Evolutionary conservation across 2,329 filamentous ascomycete genomes (phyloP).

Genomic region (Fusarium pininemorale): DNA sequence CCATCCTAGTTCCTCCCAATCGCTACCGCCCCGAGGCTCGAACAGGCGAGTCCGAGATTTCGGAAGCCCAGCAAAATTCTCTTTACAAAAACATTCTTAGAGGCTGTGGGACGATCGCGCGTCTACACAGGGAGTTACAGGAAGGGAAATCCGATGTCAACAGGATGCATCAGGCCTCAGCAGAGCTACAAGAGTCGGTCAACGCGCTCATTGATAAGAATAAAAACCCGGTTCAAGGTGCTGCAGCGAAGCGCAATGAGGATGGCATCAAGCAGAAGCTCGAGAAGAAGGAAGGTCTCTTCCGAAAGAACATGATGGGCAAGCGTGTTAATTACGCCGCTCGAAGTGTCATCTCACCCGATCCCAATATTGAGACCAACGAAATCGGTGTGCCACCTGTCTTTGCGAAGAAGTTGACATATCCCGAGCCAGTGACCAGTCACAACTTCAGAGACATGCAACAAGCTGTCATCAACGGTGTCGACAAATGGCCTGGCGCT

Average conservation of each 20-base stretch:
- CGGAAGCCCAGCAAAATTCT: conserved; percentile 88
- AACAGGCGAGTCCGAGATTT: conserved; percentile 81
- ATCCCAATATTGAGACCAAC: conserved; percentile 98
- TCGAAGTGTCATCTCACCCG: conserved; percentile 95
- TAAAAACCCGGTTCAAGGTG: conserved; percentile 82
- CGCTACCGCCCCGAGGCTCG: conserved; percentile 87
- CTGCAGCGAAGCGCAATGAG: conserved; percentile 80
- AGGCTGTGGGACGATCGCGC: conserved; percentile 75
- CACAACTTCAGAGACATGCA: conserved; percentile 97
- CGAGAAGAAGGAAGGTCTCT: conserved; percentile 98
- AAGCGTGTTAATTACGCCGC: conserved; percentile 99
- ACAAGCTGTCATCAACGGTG: conserved; percentile 93
- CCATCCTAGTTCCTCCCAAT: conserved; percentile 89
- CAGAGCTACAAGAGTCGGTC: conserved; percentile 85
- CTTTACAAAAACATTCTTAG: conserved; percentile 87
- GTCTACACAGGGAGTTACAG: conserved; percentile 68
- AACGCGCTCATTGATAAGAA: conserved; percentile 94
- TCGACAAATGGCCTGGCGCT: conserved; percentile 93
- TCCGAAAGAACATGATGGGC: conserved; percentile 99
- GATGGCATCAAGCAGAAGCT: conserved; percentile 98
- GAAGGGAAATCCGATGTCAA: conserved; percentile 63
- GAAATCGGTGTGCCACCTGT: conserved; percentile 99
- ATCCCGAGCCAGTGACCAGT: conserved; percentile 95
- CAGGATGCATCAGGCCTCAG: conserved; percentile 83
- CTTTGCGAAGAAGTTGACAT: conserved; percentile 94